These are phyloP conservation scores for Nasturtium officinale DNA, from an alignment of 345 rosid species.

Conservation along the genomic window DNA sequence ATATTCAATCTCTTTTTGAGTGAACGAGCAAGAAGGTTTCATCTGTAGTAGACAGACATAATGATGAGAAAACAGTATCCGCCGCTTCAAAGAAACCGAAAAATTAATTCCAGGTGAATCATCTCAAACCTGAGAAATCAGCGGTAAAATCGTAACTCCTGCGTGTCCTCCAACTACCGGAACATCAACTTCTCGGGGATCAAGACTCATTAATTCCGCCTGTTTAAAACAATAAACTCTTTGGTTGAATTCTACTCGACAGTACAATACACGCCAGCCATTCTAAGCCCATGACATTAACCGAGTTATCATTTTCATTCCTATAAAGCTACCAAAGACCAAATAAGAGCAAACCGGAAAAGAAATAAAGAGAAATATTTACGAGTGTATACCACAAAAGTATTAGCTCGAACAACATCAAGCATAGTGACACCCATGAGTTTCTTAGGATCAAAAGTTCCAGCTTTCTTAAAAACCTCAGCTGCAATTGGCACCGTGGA, in stretches of 20 bases:
- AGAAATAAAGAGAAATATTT: not conserved
- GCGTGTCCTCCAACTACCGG: slow-evolving; percentile 93
- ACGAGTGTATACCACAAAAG: slow-evolving; percentile 78
- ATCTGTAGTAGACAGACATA: slow-evolving; percentile 51
- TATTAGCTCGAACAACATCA: slow-evolving; percentile 96
- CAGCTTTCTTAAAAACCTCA: slow-evolving; percentile 91
- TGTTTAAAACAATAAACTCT: slow-evolving; percentile 29
- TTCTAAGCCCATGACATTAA: not conserved
- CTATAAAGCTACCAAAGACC: not conserved
- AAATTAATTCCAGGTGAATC: not conserved
- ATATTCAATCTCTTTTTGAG: slow-evolving; percentile 73
- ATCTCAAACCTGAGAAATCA: slow-evolving; percentile 71
- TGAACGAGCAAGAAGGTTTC: slow-evolving; percentile 82
- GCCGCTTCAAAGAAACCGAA: not conserved
- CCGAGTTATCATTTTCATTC: not conserved
- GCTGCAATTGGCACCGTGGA: slow-evolving; percentile 96
- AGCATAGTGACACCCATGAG: slow-evolving; percentile 96
- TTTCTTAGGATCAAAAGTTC: slow-evolving; percentile 77
- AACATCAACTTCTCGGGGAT: slow-evolving; percentile 73
- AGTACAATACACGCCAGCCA: not conserved
- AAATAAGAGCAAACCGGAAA: too few relatives aligned
- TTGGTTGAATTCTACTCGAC: not conserved
- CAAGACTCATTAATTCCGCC: slow-evolving; percentile 85
- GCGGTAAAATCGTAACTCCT: slow-evolving; percentile 76
- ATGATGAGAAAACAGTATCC: not conserved